Evolutionary conservation across 2,329 filamentous ascomycete species (phyloP), one percentile per base, ranked within the genome.

Genomic region (Graphiopsis chlorocephala): DNA sequence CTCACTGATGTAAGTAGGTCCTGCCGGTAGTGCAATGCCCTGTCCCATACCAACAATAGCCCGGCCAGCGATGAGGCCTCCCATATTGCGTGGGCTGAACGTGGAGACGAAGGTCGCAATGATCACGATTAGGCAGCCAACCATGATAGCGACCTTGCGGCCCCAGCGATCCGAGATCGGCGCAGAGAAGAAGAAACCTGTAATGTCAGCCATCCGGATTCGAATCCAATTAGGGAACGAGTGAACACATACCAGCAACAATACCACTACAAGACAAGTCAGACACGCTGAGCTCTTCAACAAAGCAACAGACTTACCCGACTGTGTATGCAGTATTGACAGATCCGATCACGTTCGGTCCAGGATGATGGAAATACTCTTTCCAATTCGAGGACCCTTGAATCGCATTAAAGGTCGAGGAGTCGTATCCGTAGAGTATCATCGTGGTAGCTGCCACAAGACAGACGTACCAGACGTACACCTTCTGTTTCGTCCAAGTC

Each of bases 71-170:
- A 58, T 45, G 12, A 45, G 14, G 35, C 55, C 55, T 6, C 55
- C 55, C 55, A 58, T 58, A 20, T 58, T 42, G 15, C 55, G 55
- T 12, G 55, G 55, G 2, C 59, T 59, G 11, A 64, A 52, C 15
- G 68, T 64, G 25, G 66, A 67, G 3, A 69, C 31, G 11, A 65
- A 66, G 12, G 76, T 71, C n/a, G 78, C 78, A 26, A 74, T 52
- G 47, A 74, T 70, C 64, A 79, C 79, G 12, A 80, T 69, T 2
- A 76, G 66, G 52, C 75, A 79, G 2, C 75, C 78, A 5, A 77
- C 63, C 60, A 77, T 78, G 63, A 81, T 78, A 6, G 71, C 72
- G n/a, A 69, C 69, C 68, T 79, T 79, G 52, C 78, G 74, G 17
- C 78, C 77, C 53, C 72, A 76, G 67, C 73, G 64, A 64, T 80